phyloP scores from a whole-genome alignment of 1,284 basidiomycete species.

The Puccinia brachypodii region DNA sequence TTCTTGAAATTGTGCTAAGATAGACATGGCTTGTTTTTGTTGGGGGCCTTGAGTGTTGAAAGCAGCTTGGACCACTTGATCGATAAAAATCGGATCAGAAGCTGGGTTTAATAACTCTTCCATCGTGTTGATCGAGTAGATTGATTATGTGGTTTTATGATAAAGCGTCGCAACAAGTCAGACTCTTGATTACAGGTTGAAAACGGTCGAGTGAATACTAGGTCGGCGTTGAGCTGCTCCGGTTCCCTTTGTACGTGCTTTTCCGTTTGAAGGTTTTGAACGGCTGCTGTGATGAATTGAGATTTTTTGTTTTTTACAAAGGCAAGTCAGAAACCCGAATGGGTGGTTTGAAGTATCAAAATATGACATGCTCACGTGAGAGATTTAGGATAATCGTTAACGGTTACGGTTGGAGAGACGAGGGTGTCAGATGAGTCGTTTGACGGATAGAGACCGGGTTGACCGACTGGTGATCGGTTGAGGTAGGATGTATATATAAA shows the following conservation, averaged over 20 bases:
- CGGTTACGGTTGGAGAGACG: background rate
- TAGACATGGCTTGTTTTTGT: slow-evolving; percentile 54
- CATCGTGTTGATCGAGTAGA: slow-evolving; percentile 17
- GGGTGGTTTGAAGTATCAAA: too few species aligned
- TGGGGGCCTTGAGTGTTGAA: slow-evolving; percentile 76
- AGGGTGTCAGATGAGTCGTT: too few species aligned
- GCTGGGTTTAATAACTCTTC: slow-evolving; percentile 49
- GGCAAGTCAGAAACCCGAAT: background rate
- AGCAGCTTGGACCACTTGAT: slow-evolving; percentile 74
- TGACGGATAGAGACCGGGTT: too few species aligned
- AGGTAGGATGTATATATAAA: background rate
- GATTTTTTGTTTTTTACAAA: background rate
- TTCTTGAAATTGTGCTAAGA: slow-evolving; percentile 93
- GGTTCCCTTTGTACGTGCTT: background rate
- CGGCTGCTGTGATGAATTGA: background rate
- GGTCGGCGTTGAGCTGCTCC: background rate
- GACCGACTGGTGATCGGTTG: background rate
- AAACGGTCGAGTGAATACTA: background rate
- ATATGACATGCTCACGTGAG: background rate
- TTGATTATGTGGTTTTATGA: background rate
- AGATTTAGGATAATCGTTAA: background rate
- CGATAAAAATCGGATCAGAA: slow-evolving; percentile 73
- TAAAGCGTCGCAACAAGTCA: background rate
- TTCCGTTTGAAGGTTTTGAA: background rate
- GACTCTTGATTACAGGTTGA: background rate